These are phyloP conservation scores for Vigna angularis DNA, from an alignment of 306 rosid species.

Conservation along the genomic window DNA sequence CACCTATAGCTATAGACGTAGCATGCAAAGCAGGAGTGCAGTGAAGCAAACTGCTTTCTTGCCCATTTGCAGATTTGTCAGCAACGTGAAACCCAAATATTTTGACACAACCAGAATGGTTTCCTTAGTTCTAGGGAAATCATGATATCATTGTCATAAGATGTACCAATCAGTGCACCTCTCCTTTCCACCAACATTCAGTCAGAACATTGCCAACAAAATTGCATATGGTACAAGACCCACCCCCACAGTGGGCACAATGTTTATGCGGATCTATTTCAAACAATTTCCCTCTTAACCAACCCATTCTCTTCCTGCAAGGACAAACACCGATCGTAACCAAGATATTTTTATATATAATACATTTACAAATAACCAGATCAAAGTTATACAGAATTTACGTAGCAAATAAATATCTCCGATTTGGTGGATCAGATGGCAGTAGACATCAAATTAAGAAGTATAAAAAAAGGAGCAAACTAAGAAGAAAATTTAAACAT, in stretches of 20 bases:
- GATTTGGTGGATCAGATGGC: conserved; percentile 22
- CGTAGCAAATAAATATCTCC: conserved; percentile 8
- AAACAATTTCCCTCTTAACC: conserved; percentile 52
- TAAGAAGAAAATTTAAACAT: too few relatives aligned
- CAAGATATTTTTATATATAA: not conserved
- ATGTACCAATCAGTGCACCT: conserved; percentile 35
- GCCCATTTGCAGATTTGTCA: conserved; percentile 45
- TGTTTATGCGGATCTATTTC: conserved; percentile 35
- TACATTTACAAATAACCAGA: conserved; percentile 15
- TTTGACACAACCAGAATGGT: conserved; percentile 28
- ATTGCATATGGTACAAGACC: conserved; percentile 48
- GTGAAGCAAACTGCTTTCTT: conserved; percentile 44
- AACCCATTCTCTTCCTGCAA: conserved; percentile 71
- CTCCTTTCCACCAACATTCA: conserved; percentile 50
- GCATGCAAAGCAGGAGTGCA: conserved; percentile 33
- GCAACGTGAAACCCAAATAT: conserved; percentile 29
- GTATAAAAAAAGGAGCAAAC: too few relatives aligned
- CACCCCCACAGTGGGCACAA: conserved; percentile 45
- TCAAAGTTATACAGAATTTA: conserved; percentile 6
- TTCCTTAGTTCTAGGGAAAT: conserved; percentile 46
- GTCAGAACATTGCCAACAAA: conserved; percentile 41
- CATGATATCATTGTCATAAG: conserved; percentile 41
- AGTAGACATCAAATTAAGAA: not conserved
- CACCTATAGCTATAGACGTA: conserved; percentile 38
- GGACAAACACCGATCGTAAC: conserved; percentile 32